These are phyloP conservation scores for Dillenia suffruticosa DNA, from an alignment of 164 flowering plant species.

Conservation along the genomic window DNA sequence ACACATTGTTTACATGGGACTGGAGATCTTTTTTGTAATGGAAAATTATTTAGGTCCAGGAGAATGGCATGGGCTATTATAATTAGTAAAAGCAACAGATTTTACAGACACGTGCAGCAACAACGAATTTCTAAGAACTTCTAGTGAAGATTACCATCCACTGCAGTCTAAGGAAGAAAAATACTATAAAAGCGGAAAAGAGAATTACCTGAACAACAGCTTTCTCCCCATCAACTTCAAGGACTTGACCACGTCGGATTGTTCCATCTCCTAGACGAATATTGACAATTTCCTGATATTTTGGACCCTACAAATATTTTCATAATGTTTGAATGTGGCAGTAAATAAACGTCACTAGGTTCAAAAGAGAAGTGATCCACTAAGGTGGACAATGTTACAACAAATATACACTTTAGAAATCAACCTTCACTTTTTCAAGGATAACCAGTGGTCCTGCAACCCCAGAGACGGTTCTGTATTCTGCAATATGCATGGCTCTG, in stretches of 20 bases:
- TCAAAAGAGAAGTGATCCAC: no score
- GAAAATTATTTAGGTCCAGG: no score
- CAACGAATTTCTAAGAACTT: no score
- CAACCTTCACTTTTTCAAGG: constrained; percentile 96
- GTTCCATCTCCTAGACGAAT: constrained; percentile 95
- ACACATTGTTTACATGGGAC: no score
- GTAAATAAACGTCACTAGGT: not conserved
- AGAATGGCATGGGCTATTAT: no score
- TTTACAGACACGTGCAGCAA: no score
- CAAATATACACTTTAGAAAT: not conserved
- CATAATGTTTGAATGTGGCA: not conserved
- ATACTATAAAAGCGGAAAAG: not conserved
- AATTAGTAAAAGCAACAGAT: no score
- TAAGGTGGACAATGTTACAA: no score
- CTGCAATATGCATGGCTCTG: constrained; percentile 35
- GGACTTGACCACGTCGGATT: constrained; percentile 89
- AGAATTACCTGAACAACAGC: constrained; percentile 88
- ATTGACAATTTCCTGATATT: constrained; percentile 94
- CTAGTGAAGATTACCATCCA: no score
- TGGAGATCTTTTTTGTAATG: no score
- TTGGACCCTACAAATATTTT: constrained; percentile 66
- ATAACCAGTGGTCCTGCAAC: constrained; percentile 99
- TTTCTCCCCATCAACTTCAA: constrained; percentile 98
- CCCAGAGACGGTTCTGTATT: constrained; percentile 95
- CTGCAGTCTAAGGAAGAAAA: no score